phyloP scores from a whole-genome alignment of 2,329 filamentous ascomycete species.

The Colletotrichum zoysiae region DNA sequence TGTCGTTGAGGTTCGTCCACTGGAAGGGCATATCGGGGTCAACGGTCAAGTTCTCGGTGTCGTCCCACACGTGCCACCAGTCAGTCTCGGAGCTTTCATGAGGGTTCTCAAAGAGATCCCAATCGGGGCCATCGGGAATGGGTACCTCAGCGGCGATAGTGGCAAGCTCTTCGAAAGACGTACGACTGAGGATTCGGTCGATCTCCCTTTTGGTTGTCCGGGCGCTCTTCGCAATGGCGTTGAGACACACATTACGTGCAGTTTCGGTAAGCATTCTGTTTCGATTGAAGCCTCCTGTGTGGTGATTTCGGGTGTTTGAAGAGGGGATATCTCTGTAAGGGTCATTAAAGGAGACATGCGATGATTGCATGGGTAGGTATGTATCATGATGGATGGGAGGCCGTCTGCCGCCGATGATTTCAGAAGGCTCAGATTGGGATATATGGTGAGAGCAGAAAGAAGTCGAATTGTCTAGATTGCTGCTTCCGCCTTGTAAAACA shows the following conservation, averaged over 20 bases:
- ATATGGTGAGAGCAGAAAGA: too few species aligned
- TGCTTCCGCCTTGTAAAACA: not conserved
- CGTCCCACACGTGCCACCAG: not conserved
- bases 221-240: too few species aligned
- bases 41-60: not conserved
- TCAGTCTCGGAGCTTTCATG: too few species aligned
- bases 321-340: too few species aligned
- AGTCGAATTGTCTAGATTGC: too few species aligned
- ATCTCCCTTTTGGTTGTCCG: not conserved
- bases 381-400: too few species aligned
- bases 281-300: not conserved
- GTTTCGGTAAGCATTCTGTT: not conserved
- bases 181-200: slow-evolving; percentile 50
- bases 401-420: not conserved
- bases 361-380: not conserved
- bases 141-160: not conserved
- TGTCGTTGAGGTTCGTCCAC: too few species aligned
- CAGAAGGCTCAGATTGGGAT: not conserved
- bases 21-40: not conserved
- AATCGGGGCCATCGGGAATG: not conserved
- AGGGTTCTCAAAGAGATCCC: not conserved
- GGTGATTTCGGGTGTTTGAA: fast-evolving
- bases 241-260: not conserved
- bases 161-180: not conserved
- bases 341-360: not conserved